phyloP scores from a whole-genome alignment of 108 stramenopile genomes.

The Fragilaria crotonensis region DNA sequence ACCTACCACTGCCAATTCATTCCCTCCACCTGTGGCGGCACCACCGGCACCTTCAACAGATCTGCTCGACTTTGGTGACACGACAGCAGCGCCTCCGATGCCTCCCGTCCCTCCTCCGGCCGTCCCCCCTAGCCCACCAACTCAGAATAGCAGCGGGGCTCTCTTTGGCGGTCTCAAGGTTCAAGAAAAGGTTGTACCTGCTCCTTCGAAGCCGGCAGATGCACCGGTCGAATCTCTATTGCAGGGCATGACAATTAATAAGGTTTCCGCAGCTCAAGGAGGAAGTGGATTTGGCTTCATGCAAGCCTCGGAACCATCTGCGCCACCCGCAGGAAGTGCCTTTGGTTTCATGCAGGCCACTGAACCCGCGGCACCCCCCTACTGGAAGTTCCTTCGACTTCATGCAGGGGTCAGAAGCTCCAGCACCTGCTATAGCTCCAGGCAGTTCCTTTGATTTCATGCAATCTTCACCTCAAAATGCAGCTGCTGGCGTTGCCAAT shows the following conservation, averaged over 20 bases:
- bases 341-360: conserved; percentile 2
- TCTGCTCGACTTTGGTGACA: conserved; percentile 69
- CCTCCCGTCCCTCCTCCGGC: conserved; percentile 11
- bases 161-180: conserved; percentile 59
- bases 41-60: conserved; percentile 47
- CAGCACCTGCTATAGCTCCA: conserved; percentile 8
- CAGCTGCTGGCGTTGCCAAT: conserved; percentile 7
- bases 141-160: conserved; percentile 13
- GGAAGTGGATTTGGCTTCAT: too few species aligned
- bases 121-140: conserved; percentile 11
- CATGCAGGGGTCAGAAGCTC: conserved; percentile 7
- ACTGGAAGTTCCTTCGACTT: conserved; percentile 13
- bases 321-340: neutral
- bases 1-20: conserved; percentile 28
- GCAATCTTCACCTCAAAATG: conserved; percentile 6
- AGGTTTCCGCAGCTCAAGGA: too few species aligned
- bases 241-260: neutral
- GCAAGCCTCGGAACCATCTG: neutral
- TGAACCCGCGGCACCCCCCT: conserved; percentile 1
- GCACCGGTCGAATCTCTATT: conserved; percentile 1
- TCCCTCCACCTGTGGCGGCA: conserved; percentile 31
- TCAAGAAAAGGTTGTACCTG: conserved; percentile 16
- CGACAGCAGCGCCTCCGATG: neutral
- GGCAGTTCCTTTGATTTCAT: conserved; percentile 2
- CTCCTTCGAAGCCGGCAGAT: conserved; percentile 5